Percentiles rank a stretch among this genome's conserved stretches.
Evolutionary conservation across 306 rosid genomes (phyloP).

Genomic region (Delonix regia): DNA sequence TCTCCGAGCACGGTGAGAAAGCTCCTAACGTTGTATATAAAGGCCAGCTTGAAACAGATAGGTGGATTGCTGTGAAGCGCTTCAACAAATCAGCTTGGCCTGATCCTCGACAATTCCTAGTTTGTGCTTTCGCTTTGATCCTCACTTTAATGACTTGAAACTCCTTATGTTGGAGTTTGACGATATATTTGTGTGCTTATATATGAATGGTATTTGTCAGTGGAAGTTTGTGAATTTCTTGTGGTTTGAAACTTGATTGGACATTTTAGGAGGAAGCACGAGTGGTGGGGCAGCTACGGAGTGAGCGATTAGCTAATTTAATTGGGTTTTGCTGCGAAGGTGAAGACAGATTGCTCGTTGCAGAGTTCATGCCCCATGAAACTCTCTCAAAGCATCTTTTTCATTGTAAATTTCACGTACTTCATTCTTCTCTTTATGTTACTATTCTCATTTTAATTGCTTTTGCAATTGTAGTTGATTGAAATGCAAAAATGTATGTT

Average conservation of each 20-base stretch:
- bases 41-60: conserved; percentile 65
- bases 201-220: not conserved
- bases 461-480: not conserved
- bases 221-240: not conserved
- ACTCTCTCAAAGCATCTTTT: conserved; percentile 88
- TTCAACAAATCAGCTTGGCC: conserved; percentile 88
- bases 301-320: conserved; percentile 71
- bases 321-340: conserved; percentile 86
- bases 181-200: not conserved
- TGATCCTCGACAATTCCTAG: conserved; percentile 79
- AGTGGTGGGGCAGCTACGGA: conserved; percentile 75
- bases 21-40: conserved; percentile 84
- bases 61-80: conserved; percentile 69
- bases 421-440: not conserved
- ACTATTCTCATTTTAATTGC: not conserved
- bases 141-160: not conserved
- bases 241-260: conserved; percentile 17
- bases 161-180: too few species aligned
- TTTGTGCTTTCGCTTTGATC: conserved; percentile 35
- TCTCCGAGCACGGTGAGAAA: conserved; percentile 88
- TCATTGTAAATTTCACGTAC: conserved; percentile 54
- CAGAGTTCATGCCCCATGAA: conserved; percentile 85
- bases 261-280: conserved; percentile 71
- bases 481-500: not conserved
- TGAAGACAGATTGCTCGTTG: conserved; percentile 73